Percentiles rank a stretch among this genome's conserved stretches.
These are phyloP conservation scores for Agrocybe pediades DNA, from an alignment of 768 basidiomycete species.

Conservation along the genomic window DNA sequence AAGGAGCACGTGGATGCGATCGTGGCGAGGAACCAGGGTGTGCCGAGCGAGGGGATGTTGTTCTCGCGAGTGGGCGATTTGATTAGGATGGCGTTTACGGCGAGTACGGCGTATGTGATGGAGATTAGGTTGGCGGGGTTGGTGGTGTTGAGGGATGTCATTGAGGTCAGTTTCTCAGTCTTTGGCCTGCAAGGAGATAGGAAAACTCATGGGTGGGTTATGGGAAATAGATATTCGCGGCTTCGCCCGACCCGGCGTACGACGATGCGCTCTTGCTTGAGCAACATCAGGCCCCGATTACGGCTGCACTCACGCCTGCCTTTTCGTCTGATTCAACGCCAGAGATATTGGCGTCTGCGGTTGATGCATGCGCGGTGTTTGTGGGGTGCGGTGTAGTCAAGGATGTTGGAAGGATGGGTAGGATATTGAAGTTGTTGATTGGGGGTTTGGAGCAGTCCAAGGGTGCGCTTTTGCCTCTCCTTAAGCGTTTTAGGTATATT, in stretches of 20 bases:
- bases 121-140: conserved; percentile 93
- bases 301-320: conserved; percentile 94
- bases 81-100: conserved; percentile 97
- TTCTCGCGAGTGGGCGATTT: conserved; percentile 88
- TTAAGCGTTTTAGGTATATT: not conserved
- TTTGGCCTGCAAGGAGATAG: no score
- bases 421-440: conserved; percentile 88
- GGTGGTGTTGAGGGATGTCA: conserved; percentile 87
- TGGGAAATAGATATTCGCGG: conserved; percentile 89
- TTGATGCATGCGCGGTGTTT: conserved; percentile 92
- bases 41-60: conserved; percentile 62
- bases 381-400: conserved; percentile 95
- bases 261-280: conserved; percentile 89
- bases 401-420: conserved; percentile 88
- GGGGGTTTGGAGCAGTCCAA: conserved; percentile 88
- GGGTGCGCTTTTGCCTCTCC: conserved; percentile 46
- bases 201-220: no score
- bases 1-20: conserved; percentile 83
- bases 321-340: conserved; percentile 96
- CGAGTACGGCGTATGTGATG: conserved; percentile 94
- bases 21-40: conserved; percentile 62
- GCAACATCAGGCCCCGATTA: conserved; percentile 98
- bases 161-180: conserved; percentile 57
- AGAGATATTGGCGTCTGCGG: conserved; percentile 90
- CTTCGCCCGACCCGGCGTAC: conserved; percentile 89